A percentile compares a stretch with the other conserved stretches of the same genome.
phyloP scores from a whole-genome alignment of 257 asterid species.

The Primulina tabacum region DNA sequence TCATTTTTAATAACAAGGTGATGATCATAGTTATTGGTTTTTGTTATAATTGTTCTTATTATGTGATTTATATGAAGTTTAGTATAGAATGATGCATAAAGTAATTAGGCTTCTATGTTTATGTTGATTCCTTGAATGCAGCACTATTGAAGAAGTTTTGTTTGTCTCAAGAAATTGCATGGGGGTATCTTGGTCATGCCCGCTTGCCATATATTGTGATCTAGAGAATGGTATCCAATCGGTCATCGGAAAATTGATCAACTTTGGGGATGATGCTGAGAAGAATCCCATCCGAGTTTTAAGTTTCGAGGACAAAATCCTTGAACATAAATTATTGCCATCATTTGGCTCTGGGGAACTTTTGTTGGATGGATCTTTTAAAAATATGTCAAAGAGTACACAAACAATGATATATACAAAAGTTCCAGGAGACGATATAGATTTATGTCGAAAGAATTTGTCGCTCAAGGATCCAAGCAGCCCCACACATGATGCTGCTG shows the following conservation, averaged over 20 bases:
- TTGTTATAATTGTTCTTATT: no score
- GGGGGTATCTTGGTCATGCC: constrained; percentile 35
- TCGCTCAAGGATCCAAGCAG: not conserved
- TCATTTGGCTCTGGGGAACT: constrained; percentile 22
- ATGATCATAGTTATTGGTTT: not conserved
- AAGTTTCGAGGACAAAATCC: constrained; percentile 5
- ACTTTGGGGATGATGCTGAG: constrained; percentile 18
- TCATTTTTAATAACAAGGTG: not conserved
- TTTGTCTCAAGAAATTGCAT: constrained; percentile 23
- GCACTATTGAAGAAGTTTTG: not conserved
- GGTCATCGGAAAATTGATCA: constrained; percentile 15
- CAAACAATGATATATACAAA: not conserved
- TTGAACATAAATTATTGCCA: constrained; percentile 13
- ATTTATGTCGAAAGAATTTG: not conserved
- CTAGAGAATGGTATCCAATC: constrained; percentile 28
- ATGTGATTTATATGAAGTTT: not conserved
- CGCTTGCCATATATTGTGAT: constrained; percentile 23
- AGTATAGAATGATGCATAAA: not conserved
- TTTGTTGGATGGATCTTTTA: constrained; percentile 11
- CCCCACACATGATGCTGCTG: constrained; percentile 26
- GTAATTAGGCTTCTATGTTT: no score
- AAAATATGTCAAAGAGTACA: not conserved
- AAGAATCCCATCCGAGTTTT: constrained; percentile 17
- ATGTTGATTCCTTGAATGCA: not conserved
- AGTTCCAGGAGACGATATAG: not conserved